Conservation (phyloP, 2,329 filamentous ascomycete species). For the Aureobasidium namibiae region DNA sequence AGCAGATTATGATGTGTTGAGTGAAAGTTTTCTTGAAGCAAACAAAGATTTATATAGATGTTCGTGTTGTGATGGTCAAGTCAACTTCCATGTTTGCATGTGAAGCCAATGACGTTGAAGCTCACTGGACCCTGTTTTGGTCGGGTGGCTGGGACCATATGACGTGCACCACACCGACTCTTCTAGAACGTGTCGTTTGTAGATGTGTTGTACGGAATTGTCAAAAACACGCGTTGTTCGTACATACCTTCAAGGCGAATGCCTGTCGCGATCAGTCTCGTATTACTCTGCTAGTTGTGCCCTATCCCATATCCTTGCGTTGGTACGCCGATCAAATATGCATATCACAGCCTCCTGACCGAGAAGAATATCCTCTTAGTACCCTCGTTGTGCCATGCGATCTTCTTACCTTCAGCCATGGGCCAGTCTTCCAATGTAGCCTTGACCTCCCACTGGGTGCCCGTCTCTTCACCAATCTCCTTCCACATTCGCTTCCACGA, state of each 20-base stretch:
- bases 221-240: neutral
- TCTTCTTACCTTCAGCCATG: neutral
- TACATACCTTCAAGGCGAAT: neutral
- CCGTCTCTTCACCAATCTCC: conserved; percentile 30
- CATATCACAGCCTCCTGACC: conserved; percentile 1
- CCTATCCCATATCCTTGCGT: neutral
- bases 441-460: conserved; percentile 29
- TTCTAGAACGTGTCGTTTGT: neutral
- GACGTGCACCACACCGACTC: neutral
- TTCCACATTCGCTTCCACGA: conserved; percentile 32
- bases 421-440: conserved; percentile 19
- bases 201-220: neutral
- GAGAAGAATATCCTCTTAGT: conserved; percentile 9
- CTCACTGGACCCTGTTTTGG: conserved; percentile 6
- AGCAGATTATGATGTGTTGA: neutral
- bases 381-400: conserved; percentile 12
- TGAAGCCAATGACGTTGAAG: neutral
- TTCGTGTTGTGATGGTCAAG: neutral
- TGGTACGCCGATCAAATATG: neutral
- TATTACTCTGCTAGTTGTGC: neutral
- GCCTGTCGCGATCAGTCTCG: neutral
- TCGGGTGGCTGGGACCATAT: conserved; percentile 3
- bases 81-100: conserved; percentile 4
- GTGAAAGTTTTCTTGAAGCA: neutral
- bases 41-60: neutral